Evolutionary conservation across 2,329 filamentous ascomycete genomes (phyloP).

Genomic region (Aspergillus cejpii): DNA sequence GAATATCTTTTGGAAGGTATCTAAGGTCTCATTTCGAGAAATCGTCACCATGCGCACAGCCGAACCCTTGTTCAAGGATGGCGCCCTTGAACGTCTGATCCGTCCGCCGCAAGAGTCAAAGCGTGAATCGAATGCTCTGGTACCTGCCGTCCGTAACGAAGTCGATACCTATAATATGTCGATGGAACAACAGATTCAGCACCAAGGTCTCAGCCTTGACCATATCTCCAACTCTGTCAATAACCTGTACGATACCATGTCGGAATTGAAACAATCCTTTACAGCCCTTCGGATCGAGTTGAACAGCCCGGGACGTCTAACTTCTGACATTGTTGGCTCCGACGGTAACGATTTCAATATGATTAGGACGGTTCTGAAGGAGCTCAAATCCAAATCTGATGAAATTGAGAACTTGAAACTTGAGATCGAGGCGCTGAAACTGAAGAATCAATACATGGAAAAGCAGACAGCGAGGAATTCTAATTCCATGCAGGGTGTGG

Average conservation of each 20-base stretch:
- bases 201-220: constrained; percentile 34
- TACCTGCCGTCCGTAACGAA: constrained; percentile 17
- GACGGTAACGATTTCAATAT: constrained; percentile 30
- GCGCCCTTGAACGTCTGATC: constrained; percentile 28
- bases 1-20: constrained; percentile 38
- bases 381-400: constrained; percentile 35
- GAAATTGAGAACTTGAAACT: constrained; percentile 36
- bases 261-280: constrained; percentile 36
- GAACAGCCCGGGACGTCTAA: constrained; percentile 24
- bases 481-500: constrained; percentile 5
- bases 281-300: constrained; percentile 34
- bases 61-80: constrained; percentile 31
- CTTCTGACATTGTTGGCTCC: constrained; percentile 16
- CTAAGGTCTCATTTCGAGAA: constrained; percentile 35
- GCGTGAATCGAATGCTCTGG: constrained; percentile 19
- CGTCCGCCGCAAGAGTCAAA: constrained; percentile 18
- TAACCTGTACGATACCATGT: constrained; percentile 37
- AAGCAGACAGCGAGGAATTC: constrained; percentile 19
- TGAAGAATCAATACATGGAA: constrained; percentile 32
- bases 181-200: constrained; percentile 32
- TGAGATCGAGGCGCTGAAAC: constrained; percentile 35
- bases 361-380: constrained; percentile 34
- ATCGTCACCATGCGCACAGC: constrained; percentile 38
- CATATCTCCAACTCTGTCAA: constrained; percentile 36
- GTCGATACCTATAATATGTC: constrained; percentile 15